Evolutionary conservation across 2,329 filamentous ascomycete species (phyloP), one percentile per base, ranked within the genome.

Genomic region (Botryotinia calthae): DNA sequence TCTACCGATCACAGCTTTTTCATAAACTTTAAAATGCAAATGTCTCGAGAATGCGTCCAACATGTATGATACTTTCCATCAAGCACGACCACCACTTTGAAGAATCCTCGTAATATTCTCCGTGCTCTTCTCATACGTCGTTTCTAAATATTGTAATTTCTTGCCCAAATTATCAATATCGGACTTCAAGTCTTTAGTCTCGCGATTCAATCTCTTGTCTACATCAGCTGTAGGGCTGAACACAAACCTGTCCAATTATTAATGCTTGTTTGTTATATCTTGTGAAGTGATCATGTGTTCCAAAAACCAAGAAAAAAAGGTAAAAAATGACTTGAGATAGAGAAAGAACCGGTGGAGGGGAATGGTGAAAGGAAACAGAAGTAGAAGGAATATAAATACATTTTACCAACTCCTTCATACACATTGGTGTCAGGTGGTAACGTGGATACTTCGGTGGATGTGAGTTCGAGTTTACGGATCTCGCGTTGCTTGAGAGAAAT

Each of bases 351-450:
- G 51, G 48, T 28, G 64, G 37, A 31, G 2, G 7, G 31, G 20
- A 14, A 54, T 16, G 6, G 16, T 31, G 31, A 20, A 48, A n/a
- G 25, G n/a, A 9, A 56, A 56, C 51, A 31, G 12, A 54, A 22
- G 61, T 20, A 28, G 6, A 28, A 42, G 61, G 62, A 12, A 48
- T 56, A 44, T 56, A 72, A 90, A 79, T 83, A 98, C 96, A 99
- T 98, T 85, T 98, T 99, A 69, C 96, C 96, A 18, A 98, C 92
- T 9, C 95, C 95, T 83, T 98, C 95, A 79, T 98, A 99, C 42
- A 97, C 89, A 46, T 91, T 91, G 0, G 94, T 96, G 65, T 91
- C 88, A 28, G 87, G 82, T 6, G 94, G 91, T 74, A 99, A 84
- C 10, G 89, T 87, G n/a, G 89, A 88, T 67, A 98, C 86, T 83